Evolutionary conservation across 2,329 filamentous ascomycete species (phyloP).

Genomic region (Pyrenochaeta sp.): DNA sequence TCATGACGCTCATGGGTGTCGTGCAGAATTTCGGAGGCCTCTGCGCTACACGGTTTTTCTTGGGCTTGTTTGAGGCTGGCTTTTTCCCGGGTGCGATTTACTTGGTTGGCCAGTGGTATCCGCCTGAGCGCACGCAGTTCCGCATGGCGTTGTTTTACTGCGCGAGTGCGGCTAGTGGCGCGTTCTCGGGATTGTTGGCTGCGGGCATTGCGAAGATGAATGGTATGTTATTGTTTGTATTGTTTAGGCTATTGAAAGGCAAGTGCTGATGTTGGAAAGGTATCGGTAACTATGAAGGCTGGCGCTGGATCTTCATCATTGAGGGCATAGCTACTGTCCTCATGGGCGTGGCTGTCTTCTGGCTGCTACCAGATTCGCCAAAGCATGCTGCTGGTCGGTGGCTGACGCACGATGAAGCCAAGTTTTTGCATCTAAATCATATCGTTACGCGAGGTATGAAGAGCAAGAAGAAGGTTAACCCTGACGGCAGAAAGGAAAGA

Average conservation of each 20-base stretch:
- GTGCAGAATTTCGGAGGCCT: constrained; percentile 32
- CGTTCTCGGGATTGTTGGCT: constrained; percentile 54
- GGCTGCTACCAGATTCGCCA: constrained; percentile 35
- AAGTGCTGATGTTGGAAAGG: background rate
- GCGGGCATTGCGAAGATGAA: constrained; percentile 49
- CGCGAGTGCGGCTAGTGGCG: constrained; percentile 49
- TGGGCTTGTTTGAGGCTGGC: constrained; percentile 39
- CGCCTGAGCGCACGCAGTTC: constrained; percentile 43
- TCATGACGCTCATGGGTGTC: constrained; percentile 38
- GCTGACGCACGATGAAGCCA: constrained; percentile 32
- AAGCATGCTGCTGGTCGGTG: constrained; percentile 20
- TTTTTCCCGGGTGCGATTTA: constrained; percentile 50
- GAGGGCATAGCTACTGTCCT: constrained; percentile 49
- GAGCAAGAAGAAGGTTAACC: constrained; percentile 16
- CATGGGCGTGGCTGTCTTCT: constrained; percentile 37
- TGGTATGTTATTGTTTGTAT: constrained; percentile 36
- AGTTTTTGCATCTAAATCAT: constrained; percentile 31
- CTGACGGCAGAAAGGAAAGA: constrained; percentile 22
- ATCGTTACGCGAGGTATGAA: constrained; percentile 30
- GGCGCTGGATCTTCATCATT: constrained; percentile 56
- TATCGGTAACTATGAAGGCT: constrained; percentile 30
- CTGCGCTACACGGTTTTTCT: constrained; percentile 24
- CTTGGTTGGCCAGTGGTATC: constrained; percentile 47
- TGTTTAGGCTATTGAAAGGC: background rate
- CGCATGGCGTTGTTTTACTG: constrained; percentile 50